Percentiles rank a stretch among this genome's conserved stretches.
phyloP scores from a whole-genome alignment of 208 protist genomes.

The Tritrichomonas foetus region DNA sequence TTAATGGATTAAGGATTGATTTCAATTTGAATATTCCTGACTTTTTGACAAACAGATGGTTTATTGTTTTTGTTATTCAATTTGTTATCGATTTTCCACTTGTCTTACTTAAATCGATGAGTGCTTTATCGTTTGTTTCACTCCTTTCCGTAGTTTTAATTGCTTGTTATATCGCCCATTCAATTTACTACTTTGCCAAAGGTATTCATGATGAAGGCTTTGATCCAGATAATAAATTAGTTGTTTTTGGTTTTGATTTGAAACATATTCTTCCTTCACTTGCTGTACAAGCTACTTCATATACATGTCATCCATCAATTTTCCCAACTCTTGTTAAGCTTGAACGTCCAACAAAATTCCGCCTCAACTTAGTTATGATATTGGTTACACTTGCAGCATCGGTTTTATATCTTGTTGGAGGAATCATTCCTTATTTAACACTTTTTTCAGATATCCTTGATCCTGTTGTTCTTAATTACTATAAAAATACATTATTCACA shows the following conservation, averaged over 20 bases:
- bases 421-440: not conserved
- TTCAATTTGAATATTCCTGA: not conserved
- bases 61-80: not conserved
- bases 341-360: not conserved
- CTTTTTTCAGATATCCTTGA: not conserved
- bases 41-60: not conserved
- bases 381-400: not conserved
- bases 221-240: not conserved
- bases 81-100: not conserved
- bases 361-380: not conserved
- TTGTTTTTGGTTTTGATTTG: not conserved
- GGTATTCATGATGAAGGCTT: not conserved
- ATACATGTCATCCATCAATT: conserved; percentile 17
- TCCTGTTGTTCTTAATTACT: not conserved
- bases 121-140: not conserved
- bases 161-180: not conserved
- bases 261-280: not conserved
- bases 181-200: not conserved
- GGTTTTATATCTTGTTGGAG: not conserved
- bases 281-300: not conserved
- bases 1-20: not conserved
- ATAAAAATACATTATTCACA: not conserved
- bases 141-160: not conserved
- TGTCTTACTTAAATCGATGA: not conserved
- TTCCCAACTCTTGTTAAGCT: not conserved